Evolutionary conservation across 148 eudicot genomes (phyloP).

Genomic region (Bassia scoparia): DNA sequence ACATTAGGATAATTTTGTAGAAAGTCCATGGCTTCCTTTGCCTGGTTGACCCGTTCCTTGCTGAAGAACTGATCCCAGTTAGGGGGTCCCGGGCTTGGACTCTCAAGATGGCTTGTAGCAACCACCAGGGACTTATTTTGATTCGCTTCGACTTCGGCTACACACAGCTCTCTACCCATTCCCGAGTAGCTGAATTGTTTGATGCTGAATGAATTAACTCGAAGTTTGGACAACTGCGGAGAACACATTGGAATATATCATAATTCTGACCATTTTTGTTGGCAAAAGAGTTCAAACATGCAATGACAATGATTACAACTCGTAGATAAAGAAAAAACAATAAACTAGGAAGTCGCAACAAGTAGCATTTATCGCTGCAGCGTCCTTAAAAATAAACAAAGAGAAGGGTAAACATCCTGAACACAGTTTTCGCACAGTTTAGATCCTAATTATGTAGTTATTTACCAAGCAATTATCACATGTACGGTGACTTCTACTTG

Average conservation of each 20-base stretch:
- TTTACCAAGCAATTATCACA: too few species aligned
- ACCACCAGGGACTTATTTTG: constrained; percentile 39
- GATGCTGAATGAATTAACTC: constrained; percentile 59
- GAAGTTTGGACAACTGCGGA: constrained; percentile 66
- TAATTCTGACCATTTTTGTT: background rate
- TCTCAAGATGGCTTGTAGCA: constrained; percentile 86
- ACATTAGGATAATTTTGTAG: constrained; percentile 50
- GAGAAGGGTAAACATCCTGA: too few species aligned
- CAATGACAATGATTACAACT: background rate
- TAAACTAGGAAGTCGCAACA: background rate
- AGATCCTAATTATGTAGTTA: too few species aligned
- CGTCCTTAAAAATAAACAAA: too few species aligned
- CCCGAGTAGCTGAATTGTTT: constrained; percentile 54
- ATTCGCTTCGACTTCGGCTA: constrained; percentile 50
- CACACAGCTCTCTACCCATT: constrained; percentile 78
- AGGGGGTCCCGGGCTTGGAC: constrained; percentile 87
- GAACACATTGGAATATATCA: background rate
- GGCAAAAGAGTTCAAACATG: background rate
- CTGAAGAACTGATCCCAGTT: constrained; percentile 86
- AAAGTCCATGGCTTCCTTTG: constrained; percentile 52
- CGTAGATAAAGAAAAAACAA: background rate
- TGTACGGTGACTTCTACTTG: too few species aligned
- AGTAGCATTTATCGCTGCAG: background rate
- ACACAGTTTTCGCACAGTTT: too few species aligned
- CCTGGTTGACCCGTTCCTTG: constrained; percentile 89